Conservation (phyloP, 768 basidiomycete species). For the Mycena floridula region DNA sequence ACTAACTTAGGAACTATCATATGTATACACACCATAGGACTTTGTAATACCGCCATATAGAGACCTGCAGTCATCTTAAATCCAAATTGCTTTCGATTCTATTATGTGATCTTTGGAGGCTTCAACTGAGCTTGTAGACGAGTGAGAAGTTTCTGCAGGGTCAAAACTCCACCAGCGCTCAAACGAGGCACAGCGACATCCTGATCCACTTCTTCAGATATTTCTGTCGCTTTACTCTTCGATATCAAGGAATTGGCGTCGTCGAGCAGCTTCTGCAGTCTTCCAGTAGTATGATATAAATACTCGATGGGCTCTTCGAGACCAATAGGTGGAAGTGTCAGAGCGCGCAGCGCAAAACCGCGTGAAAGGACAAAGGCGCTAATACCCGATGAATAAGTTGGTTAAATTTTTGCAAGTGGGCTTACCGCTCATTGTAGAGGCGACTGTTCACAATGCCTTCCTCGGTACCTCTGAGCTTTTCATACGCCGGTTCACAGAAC, state of each 20-base stretch:
- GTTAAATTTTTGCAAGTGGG: neutral
- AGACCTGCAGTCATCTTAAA: too few species aligned
- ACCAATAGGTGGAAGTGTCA: constrained; percentile 69
- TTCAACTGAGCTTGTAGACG: constrained; percentile 41
- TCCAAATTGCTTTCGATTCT: too few species aligned
- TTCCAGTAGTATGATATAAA: constrained; percentile 62
- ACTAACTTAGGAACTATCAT: too few species aligned
- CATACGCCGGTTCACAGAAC: constrained; percentile 92
- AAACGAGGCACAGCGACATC: constrained; percentile 65
- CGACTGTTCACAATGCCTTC: constrained; percentile 87
- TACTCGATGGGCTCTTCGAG: constrained; percentile 68
- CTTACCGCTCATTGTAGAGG: too few species aligned
- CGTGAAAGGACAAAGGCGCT: constrained; percentile 89
- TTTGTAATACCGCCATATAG: neutral
- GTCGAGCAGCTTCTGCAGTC: constrained; percentile 61
- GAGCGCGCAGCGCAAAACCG: constrained; percentile 84
- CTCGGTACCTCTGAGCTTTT: constrained; percentile 84
- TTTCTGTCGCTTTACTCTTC: constrained; percentile 51
- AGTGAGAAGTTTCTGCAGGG: constrained; percentile 65
- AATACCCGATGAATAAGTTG: neutral
- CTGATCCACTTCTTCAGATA: constrained; percentile 23
- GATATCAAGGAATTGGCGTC: constrained; percentile 60
- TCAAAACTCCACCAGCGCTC: constrained; percentile 74
- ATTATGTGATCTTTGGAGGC: neutral
- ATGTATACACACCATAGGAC: neutral